These are phyloP conservation scores for Capsella rubella DNA, from an alignment of 441 rosid genomes.

Conservation along the genomic window DNA sequence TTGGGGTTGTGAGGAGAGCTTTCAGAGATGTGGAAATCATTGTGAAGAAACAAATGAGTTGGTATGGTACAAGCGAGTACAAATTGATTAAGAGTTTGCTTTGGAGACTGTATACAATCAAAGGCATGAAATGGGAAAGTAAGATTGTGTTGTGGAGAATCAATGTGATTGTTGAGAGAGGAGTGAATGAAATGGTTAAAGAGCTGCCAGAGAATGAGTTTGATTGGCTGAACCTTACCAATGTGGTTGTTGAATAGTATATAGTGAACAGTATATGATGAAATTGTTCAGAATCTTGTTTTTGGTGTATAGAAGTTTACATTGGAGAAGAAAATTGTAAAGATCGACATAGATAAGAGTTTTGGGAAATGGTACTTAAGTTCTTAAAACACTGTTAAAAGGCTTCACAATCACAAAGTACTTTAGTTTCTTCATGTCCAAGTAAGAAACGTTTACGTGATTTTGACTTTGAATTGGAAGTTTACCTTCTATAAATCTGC, in stretches of 20 bases:
- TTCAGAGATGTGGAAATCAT: constrained; percentile 14
- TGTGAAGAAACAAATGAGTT: constrained; percentile 5
- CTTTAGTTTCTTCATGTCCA: too few relatives aligned
- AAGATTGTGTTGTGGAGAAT: constrained; percentile 26
- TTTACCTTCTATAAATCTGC: too few relatives aligned
- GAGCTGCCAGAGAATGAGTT: neutral
- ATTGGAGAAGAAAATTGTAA: too few relatives aligned
- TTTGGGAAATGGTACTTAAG: too few relatives aligned
- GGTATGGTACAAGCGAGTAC: constrained; percentile 7
- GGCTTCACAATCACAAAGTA: too few relatives aligned
- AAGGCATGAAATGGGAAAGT: constrained; percentile 16
- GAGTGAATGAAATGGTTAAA: neutral
- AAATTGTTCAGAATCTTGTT: too few relatives aligned
- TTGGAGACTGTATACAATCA: neutral
- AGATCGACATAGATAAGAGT: too few relatives aligned
- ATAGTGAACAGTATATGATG: too few relatives aligned
- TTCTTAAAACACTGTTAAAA: too few relatives aligned
- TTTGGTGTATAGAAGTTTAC: too few relatives aligned
- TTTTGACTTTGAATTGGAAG: too few relatives aligned
- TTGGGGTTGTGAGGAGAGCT: constrained; percentile 23
- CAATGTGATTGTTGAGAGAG: neutral
- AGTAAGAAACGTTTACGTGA: too few relatives aligned
- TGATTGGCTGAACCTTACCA: neutral
- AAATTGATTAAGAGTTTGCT: neutral
- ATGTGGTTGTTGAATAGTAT: neutral